Evolutionary conservation across 2,329 filamentous ascomycete species (phyloP).

Genomic region (Onygenales sp.): DNA sequence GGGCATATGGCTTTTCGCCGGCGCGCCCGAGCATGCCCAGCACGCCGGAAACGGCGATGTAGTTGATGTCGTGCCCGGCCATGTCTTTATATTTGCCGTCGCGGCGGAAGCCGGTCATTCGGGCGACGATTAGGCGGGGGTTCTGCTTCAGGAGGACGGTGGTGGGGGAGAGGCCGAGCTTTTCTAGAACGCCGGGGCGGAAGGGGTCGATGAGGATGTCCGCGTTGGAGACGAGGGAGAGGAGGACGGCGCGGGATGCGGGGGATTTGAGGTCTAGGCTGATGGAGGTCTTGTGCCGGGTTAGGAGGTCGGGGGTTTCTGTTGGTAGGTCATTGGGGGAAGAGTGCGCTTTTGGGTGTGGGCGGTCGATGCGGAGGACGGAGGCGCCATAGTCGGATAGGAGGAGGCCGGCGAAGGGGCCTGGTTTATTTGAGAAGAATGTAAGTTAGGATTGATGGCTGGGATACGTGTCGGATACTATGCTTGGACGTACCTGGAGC

Average conservation of each 20-base stretch:
- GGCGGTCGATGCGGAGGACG: slow-evolving; percentile 75
- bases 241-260: slow-evolving; percentile 55
- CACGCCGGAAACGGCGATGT: slow-evolving; percentile 78
- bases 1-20: slow-evolving; percentile 63
- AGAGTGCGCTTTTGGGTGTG: slow-evolving; percentile 32
- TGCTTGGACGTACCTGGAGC: slow-evolving; percentile 15
- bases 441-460: slow-evolving; percentile 11
- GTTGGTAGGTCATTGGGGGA: slow-evolving; percentile 31
- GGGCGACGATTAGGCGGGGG: slow-evolving; percentile 66
- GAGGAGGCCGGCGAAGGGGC: slow-evolving; percentile 79
- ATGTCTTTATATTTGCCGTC: slow-evolving; percentile 78
- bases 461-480: not conserved
- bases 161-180: slow-evolving; percentile 63
- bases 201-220: slow-evolving; percentile 91
- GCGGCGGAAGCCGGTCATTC: slow-evolving; percentile 82
- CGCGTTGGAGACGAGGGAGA: slow-evolving; percentile 49
- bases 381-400: slow-evolving; percentile 83
- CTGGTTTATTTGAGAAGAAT: slow-evolving; percentile 39
- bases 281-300: slow-evolving; percentile 72
- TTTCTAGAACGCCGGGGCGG: slow-evolving; percentile 82
- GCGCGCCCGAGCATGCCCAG: slow-evolving; percentile 65
- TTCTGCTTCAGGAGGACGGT: slow-evolving; percentile 57
- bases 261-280: slow-evolving; percentile 66
- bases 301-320: slow-evolving; percentile 60
- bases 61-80: slow-evolving; percentile 96